Conservation (phyloP, 371 early-diverging fungal genomes). For the Mortierella sp. region DNA sequence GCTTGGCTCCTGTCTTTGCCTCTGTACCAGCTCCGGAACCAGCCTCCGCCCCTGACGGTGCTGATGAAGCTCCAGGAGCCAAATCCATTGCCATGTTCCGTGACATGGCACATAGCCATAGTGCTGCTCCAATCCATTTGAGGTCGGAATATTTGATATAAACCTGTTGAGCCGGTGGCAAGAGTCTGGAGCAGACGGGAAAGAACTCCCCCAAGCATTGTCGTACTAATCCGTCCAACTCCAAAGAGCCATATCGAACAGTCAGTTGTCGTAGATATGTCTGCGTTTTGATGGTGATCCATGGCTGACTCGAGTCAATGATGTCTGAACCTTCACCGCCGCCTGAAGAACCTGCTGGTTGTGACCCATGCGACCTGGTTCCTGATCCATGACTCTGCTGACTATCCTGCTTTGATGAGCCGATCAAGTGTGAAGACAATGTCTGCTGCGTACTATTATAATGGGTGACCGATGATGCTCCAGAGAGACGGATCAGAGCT, state of each 20-base stretch:
- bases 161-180: constrained; percentile 38
- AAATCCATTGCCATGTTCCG: constrained; percentile 19
- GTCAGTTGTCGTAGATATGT: constrained; percentile 37
- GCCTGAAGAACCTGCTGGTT: neutral
- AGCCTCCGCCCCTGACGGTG: too few species aligned
- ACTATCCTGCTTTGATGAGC: constrained; percentile 4
- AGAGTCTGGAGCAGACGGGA: constrained; percentile 13
- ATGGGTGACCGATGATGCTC: constrained; percentile 15
- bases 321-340: neutral
- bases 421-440: constrained; percentile 21
- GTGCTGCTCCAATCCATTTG: constrained; percentile 46
- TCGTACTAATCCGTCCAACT: constrained; percentile 28
- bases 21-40: neutral
- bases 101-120: constrained; percentile 52
- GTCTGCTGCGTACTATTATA: constrained; percentile 32
- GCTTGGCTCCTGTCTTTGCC: neutral
- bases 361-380: too few species aligned
- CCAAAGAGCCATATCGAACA: constrained; percentile 45
- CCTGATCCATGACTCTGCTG: too few species aligned
- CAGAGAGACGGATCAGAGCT: constrained; percentile 36
- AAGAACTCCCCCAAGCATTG: constrained; percentile 40
- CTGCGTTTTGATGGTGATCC: constrained; percentile 5
- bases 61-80: neutral
- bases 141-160: constrained; percentile 37
- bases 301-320: constrained; percentile 10